Conservation (phyloP, 1,284 basidiomycete genomes). For the Ustilago trichophora region DNA sequence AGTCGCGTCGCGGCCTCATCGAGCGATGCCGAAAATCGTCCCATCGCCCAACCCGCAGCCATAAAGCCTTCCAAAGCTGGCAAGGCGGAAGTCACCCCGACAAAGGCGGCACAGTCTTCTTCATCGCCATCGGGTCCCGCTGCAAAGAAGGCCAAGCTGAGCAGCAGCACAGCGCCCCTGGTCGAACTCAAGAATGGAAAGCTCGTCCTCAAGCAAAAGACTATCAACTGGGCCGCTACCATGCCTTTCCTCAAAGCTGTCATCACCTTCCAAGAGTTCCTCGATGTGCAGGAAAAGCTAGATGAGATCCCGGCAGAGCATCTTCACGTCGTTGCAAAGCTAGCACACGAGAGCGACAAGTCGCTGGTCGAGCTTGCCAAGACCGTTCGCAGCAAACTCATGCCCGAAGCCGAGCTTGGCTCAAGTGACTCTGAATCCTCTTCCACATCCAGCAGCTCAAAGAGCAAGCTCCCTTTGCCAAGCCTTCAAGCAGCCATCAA, state of each 20-base stretch:
- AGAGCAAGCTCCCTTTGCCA: constrained; percentile 36
- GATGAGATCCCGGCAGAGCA: constrained; percentile 74
- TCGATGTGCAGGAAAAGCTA: constrained; percentile 64
- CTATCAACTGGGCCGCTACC: constrained; percentile 76
- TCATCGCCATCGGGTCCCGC: constrained; percentile 18
- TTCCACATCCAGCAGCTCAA: constrained; percentile 4
- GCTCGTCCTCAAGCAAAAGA: constrained; percentile 80
- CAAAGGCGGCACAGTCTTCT: background rate
- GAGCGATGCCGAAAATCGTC: constrained; percentile 40
- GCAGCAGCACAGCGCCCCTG: constrained; percentile 31
- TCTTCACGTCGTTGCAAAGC: constrained; percentile 78
- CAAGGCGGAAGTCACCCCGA: background rate
- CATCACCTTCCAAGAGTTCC: constrained; percentile 51
- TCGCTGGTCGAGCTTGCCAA: constrained; percentile 49
- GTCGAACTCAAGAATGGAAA: constrained; percentile 72
- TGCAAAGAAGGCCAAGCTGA: constrained; percentile 37
- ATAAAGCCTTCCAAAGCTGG: background rate
- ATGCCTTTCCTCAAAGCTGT: constrained; percentile 75
- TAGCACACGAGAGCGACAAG: constrained; percentile 71
- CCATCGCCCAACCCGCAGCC: constrained; percentile 5
- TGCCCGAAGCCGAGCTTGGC: constrained; percentile 51
- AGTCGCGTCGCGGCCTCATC: constrained; percentile 9
- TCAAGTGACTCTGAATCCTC: constrained; percentile 32
- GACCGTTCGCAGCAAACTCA: constrained; percentile 37
- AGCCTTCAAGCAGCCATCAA: constrained; percentile 46